Percentiles rank a stretch among this genome's conserved stretches.
Conservation (phyloP, 768 basidiomycete species). For the Pulveroboletus sp. region DNA sequence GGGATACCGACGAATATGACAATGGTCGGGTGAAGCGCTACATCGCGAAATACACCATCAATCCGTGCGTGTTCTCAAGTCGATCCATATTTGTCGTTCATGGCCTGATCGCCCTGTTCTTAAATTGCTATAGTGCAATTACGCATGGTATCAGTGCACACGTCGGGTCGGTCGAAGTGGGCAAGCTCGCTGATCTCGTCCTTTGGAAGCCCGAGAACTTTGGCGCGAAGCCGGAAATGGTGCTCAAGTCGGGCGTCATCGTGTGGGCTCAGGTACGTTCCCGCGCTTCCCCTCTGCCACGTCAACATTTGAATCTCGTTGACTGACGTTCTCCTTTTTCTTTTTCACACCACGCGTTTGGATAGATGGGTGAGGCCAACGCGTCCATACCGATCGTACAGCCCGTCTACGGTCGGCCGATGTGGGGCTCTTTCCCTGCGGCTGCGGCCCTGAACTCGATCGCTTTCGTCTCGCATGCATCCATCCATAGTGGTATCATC, state of each 20-base stretch:
- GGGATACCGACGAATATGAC: constrained; percentile 43
- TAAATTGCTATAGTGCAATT: constrained; percentile 54
- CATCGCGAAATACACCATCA: constrained; percentile 93
- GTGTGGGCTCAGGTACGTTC: constrained; percentile 72
- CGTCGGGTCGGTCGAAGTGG: constrained; percentile 78
- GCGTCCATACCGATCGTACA: constrained; percentile 95
- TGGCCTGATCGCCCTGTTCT: background rate
- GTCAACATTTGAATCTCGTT: no score
- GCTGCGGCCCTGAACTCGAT: constrained; percentile 84
- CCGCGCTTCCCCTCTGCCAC: no score
- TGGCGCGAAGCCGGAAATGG: constrained; percentile 88
- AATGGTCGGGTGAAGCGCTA: constrained; percentile 94
- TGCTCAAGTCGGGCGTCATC: constrained; percentile 93
- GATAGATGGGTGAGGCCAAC: constrained; percentile 90
- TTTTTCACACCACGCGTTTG: no score
- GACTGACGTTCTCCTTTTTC: no score
- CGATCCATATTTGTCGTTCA: no score
- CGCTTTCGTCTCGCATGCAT: constrained; percentile 77
- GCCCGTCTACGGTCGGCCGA: constrained; percentile 78
- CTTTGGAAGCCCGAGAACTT: constrained; percentile 95
- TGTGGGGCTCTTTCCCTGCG: constrained; percentile 84
- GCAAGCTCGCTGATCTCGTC: constrained; percentile 88
- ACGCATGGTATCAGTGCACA: constrained; percentile 88
- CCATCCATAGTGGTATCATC: constrained; percentile 56
- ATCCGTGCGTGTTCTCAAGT: constrained; percentile 60